A percentile compares a stretch with the other conserved stretches of the same genome.
These are phyloP conservation scores for Russula emetica DNA, from an alignment of 768 basidiomycete species.

Conservation along the genomic window DNA sequence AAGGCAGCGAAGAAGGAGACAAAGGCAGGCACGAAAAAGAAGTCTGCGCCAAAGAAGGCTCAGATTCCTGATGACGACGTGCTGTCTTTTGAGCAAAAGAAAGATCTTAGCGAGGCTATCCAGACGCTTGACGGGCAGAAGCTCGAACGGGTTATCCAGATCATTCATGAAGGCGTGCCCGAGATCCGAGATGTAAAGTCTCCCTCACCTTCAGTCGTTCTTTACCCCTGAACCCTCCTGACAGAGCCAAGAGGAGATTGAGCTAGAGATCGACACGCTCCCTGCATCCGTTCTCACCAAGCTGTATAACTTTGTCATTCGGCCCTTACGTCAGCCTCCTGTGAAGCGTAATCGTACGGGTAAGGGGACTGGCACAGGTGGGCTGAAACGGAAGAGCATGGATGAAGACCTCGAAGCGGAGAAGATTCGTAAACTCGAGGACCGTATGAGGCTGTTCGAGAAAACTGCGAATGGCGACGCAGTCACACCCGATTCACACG, in stretches of 20 bases:
- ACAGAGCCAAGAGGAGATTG: conserved; percentile 95
- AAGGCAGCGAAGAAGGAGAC: conserved; percentile 51
- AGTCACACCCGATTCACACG: conserved; percentile 35
- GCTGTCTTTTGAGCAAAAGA: conserved; percentile 94
- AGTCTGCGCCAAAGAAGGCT: conserved; percentile 59
- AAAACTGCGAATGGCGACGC: conserved; percentile 40
- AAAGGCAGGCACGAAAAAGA: conserved; percentile 43
- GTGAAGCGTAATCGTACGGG: conserved; percentile 63
- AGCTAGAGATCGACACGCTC: conserved; percentile 92
- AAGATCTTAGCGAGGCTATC: conserved; percentile 95
- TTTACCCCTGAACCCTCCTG: conserved; percentile 25
- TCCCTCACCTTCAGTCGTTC: conserved; percentile 20
- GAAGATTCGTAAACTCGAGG: conserved; percentile 89
- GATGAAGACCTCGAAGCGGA: conserved; percentile 95
- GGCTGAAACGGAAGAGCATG: conserved; percentile 92
- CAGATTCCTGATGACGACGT: conserved; percentile 69
- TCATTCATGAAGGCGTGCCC: conserved; percentile 91
- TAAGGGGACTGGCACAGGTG: conserved; percentile 84
- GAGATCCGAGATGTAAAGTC: conserved; percentile 85
- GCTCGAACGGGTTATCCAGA: conserved; percentile 86
- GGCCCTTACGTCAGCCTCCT: conserved; percentile 56
- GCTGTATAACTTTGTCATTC: conserved; percentile 92
- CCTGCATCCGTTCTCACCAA: conserved; percentile 84
- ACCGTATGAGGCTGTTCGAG: conserved; percentile 81
- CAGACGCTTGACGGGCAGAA: conserved; percentile 75